These are phyloP conservation scores for Calonectria pauciramosa DNA, from an alignment of 2,329 filamentous ascomycete species.

Conservation along the genomic window DNA sequence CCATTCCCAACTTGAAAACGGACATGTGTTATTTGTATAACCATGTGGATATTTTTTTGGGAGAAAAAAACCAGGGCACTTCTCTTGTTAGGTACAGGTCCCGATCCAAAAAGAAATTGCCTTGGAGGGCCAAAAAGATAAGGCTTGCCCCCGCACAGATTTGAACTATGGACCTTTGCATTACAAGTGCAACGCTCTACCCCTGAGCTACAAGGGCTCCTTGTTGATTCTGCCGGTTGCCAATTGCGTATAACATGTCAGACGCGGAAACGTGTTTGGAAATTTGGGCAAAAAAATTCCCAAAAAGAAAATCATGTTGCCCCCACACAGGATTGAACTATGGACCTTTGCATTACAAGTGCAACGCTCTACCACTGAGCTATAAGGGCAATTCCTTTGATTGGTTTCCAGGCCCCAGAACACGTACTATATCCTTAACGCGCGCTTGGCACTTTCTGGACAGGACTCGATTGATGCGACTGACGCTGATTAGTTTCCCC, in stretches of 20 bases:
- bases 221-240: not conserved
- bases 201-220: conserved; percentile 13
- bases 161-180: conserved; percentile 15
- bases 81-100: no score
- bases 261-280: not conserved
- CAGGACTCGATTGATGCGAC: not conserved
- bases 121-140: not conserved
- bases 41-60: not conserved
- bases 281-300: not conserved
- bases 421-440: not conserved
- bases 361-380: conserved; percentile 14
- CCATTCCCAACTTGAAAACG: not conserved
- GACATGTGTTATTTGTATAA: not conserved
- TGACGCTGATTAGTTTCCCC: not conserved
- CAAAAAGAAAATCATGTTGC: not conserved
- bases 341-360: conserved; percentile 15
- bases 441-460: not conserved
- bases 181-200: conserved; percentile 15
- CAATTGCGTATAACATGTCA: not conserved
- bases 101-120: not conserved
- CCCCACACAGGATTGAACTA: conserved; percentile 11
- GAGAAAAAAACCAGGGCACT: not conserved
- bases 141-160: conserved; percentile 12
- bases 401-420: not conserved
- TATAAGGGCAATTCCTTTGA: conserved; percentile 13